A percentile compares a stretch with the other conserved stretches of the same genome.
These are phyloP conservation scores for Oemleria cerasiformis DNA, from an alignment of 306 rosid species.

Conservation along the genomic window DNA sequence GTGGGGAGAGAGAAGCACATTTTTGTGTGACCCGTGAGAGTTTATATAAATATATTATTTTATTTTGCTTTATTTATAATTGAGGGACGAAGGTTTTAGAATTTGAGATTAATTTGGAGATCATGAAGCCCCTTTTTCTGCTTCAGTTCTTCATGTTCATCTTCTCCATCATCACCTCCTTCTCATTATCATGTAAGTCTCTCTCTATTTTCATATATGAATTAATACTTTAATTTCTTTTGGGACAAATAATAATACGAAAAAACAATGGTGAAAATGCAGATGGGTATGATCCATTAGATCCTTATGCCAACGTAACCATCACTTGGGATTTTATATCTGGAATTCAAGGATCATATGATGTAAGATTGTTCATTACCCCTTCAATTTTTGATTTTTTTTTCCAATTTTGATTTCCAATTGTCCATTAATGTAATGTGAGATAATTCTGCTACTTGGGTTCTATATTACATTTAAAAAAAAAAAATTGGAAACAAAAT, in stretches of 20 bases:
- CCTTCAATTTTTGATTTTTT: neutral
- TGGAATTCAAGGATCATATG: conserved; percentile 35
- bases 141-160: conserved; percentile 26
- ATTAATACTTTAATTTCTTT: neutral
- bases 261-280: conserved; percentile 27
- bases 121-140: conserved; percentile 17
- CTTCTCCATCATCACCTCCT: conserved; percentile 29
- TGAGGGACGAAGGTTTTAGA: no score
- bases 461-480: neutral
- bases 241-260: neutral
- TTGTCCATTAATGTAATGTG: neutral
- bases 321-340: conserved; percentile 65
- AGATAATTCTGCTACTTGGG: no score
- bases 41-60: no score
- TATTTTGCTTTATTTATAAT: no score
- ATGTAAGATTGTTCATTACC: conserved; percentile 35
- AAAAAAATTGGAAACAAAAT: no score
- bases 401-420: neutral
- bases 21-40: no score
- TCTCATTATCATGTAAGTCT: conserved; percentile 54
- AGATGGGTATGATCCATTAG: conserved; percentile 74
- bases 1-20: neutral
- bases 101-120: neutral
- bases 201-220: neutral
- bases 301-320: conserved; percentile 62